Percentiles rank a stretch among this genome's conserved stretches.
phyloP scores from a whole-genome alignment of 164 flowering plant species.

The Magnolia officinalis region DNA sequence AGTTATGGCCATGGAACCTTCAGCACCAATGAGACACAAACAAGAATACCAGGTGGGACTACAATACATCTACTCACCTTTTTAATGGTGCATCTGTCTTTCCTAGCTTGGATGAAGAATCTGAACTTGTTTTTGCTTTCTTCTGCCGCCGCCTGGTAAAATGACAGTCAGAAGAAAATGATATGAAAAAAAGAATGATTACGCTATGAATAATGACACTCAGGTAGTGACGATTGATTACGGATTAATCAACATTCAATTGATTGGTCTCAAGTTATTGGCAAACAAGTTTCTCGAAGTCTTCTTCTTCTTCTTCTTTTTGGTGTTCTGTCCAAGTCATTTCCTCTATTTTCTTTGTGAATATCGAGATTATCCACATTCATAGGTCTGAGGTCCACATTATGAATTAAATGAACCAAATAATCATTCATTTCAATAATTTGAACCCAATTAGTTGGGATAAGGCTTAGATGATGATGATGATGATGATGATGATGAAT shows the following conservation, averaged over 20 bases:
- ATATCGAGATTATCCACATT: neutral
- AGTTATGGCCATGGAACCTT: neutral
- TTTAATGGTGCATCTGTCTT: constrained; percentile 36
- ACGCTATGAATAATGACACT: neutral
- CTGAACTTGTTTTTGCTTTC: constrained; percentile 39
- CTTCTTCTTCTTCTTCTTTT: neutral
- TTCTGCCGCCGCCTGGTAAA: constrained; percentile 46
- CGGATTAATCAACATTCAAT: neutral
- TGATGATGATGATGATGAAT: too few relatives aligned
- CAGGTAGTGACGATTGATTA: neutral
- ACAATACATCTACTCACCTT: constrained; percentile 34
- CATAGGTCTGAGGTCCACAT: neutral
- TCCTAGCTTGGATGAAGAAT: constrained; percentile 28
- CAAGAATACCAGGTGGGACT: neutral
- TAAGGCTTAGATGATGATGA: too few relatives aligned
- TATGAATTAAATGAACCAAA: too few relatives aligned
- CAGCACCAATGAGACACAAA: neutral
- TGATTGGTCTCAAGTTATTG: neutral
- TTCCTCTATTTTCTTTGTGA: neutral
- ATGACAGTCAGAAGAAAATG: neutral
- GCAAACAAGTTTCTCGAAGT: neutral
- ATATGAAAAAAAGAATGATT: neutral
- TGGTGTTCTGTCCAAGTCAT: neutral
- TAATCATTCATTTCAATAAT: too few relatives aligned
- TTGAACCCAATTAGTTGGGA: too few relatives aligned